Evolutionary conservation across 2,329 filamentous ascomycete species (phyloP).

Genomic region (Polychaeton citri): DNA sequence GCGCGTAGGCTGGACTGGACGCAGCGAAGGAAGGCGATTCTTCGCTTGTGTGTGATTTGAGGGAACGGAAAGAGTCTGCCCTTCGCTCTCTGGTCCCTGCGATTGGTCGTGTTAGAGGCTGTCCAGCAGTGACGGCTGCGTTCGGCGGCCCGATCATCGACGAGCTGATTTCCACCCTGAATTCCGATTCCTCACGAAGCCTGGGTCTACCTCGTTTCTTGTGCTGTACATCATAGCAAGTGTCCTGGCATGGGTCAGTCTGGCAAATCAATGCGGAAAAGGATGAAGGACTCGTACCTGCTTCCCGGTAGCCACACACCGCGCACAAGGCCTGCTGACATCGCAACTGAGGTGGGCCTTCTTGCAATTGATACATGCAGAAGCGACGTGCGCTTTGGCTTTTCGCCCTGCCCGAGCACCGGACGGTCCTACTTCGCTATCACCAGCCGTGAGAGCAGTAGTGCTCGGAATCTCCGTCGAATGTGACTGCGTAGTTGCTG

Average conservation of each 20-base stretch:
- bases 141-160: slow-evolving; percentile 8
- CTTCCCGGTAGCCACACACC: slow-evolving; percentile 66
- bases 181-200: slow-evolving; percentile 50
- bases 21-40: slow-evolving; percentile 11
- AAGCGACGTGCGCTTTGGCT: slow-evolving; percentile 58
- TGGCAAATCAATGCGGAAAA: slow-evolving; percentile 1
- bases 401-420: slow-evolving; percentile 11
- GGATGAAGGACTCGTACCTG: slow-evolving; percentile 30
- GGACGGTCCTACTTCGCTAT: neutral
- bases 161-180: slow-evolving; percentile 10
- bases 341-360: slow-evolving; percentile 60
- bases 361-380: slow-evolving; percentile 76
- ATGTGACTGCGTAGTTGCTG: neutral
- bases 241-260: slow-evolving; percentile 40
- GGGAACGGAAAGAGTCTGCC: slow-evolving; percentile 20
- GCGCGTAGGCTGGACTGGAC: slow-evolving; percentile 10
- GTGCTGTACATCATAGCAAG: slow-evolving; percentile 72
- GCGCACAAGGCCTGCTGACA: slow-evolving; percentile 61
- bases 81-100: slow-evolving; percentile 14
- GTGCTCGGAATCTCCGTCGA: neutral
- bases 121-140: slow-evolving; percentile 4
- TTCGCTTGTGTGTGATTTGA: slow-evolving; percentile 18
- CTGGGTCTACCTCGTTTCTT: slow-evolving; percentile 72
- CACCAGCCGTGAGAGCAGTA: neutral
- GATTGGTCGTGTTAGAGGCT: slow-evolving; percentile 8